These are phyloP conservation scores for Casuarina glauca DNA, from an alignment of 306 rosid species.

Conservation along the genomic window DNA sequence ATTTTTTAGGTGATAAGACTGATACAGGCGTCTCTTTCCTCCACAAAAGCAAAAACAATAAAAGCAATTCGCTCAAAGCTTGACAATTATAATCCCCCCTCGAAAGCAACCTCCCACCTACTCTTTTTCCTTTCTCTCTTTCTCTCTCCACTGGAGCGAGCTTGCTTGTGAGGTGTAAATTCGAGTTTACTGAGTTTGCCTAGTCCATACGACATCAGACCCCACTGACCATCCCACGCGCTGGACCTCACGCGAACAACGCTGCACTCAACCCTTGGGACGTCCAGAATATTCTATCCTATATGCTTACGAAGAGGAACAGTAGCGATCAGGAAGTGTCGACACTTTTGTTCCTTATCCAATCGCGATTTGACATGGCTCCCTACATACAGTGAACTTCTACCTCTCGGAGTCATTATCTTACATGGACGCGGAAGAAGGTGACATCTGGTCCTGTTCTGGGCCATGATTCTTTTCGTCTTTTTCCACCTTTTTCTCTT, in stretches of 20 bases:
- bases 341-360: conserved; percentile 13
- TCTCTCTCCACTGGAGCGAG: not conserved
- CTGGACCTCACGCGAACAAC: not conserved
- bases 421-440: not conserved
- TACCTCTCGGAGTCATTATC: not conserved
- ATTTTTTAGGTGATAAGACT: conserved; percentile 17
- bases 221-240: not conserved
- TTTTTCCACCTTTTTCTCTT: not conserved
- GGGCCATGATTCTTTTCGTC: not conserved
- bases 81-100: conserved; percentile 12
- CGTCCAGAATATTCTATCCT: conserved; percentile 19
- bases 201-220: conserved; percentile 30
- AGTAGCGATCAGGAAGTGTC: not conserved
- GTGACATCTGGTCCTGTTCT: conserved; percentile 19
- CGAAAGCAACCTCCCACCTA: conserved; percentile 51
- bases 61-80: conserved; percentile 9
- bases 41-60: conserved; percentile 2
- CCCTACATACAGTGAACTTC: not conserved
- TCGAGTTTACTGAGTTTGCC: conserved; percentile 40
- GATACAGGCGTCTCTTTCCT: not conserved
- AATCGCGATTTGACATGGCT: conserved; percentile 33
- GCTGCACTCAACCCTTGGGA: conserved; percentile 1
- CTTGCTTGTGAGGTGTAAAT: conserved; percentile 33
- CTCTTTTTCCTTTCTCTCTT: conserved; percentile 10
- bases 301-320: conserved; percentile 4